phyloP scores from a whole-genome alignment of 1,284 basidiomycete genomes.

The Cryptococcus sp. region DNA sequence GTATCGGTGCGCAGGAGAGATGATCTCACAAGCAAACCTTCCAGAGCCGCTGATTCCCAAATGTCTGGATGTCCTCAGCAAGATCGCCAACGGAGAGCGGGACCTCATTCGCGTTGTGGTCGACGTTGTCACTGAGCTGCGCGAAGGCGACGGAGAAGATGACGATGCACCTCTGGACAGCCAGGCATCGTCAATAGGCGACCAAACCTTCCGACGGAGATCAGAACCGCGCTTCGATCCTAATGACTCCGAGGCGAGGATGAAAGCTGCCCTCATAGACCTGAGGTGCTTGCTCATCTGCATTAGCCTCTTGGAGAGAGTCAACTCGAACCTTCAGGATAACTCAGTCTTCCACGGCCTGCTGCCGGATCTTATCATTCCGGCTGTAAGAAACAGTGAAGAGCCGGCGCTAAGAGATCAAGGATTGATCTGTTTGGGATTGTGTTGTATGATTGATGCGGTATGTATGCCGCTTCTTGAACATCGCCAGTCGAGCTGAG shows the following conservation, averaged over 20 bases:
- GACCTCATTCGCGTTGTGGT: slow-evolving; percentile 93
- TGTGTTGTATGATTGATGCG: slow-evolving; percentile 86
- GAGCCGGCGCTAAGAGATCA: slow-evolving; percentile 80
- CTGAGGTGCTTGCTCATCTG: slow-evolving; percentile 83
- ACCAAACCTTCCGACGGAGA: slow-evolving; percentile 18
- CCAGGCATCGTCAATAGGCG: slow-evolving; percentile 23
- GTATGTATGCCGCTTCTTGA: slow-evolving; percentile 43
- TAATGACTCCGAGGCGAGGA: slow-evolving; percentile 37
- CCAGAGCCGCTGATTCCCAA: slow-evolving; percentile 76
- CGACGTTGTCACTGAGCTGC: slow-evolving; percentile 84
- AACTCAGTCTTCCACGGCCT: slow-evolving; percentile 92
- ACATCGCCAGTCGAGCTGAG: not conserved
- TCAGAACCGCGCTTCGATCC: slow-evolving; percentile 19
- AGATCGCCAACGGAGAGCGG: slow-evolving; percentile 78
- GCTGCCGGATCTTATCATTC: slow-evolving; percentile 84
- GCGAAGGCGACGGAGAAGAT: slow-evolving; percentile 59
- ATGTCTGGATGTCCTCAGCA: slow-evolving; percentile 83
- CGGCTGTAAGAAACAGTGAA: slow-evolving; percentile 78
- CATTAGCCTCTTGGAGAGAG: slow-evolving; percentile 86
- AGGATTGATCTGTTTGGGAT: slow-evolving; percentile 78
- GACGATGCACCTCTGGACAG: slow-evolving; percentile 46
- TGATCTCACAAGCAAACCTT: slow-evolving; percentile 79
- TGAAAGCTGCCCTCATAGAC: slow-evolving; percentile 67
- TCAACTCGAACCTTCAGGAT: slow-evolving; percentile 88
- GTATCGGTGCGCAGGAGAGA: slow-evolving; percentile 61